These are phyloP conservation scores for Aureobasidium sp. DNA, from an alignment of 2,329 filamentous ascomycete genomes.

Conservation along the genomic window DNA sequence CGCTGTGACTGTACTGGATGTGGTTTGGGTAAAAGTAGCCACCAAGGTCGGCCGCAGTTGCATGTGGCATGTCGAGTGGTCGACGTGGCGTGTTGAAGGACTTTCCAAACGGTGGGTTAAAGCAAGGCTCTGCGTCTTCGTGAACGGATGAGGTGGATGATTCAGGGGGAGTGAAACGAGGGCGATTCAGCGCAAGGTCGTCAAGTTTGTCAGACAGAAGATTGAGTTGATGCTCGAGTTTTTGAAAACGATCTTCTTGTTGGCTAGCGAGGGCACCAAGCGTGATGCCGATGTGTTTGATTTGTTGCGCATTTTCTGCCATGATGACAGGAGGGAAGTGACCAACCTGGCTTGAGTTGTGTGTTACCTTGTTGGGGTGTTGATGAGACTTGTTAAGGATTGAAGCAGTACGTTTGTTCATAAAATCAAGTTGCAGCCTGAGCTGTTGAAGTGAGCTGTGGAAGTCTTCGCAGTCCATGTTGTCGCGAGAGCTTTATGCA, in stretches of 20 bases:
- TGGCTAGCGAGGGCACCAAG: not conserved
- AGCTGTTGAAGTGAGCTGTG: not conserved
- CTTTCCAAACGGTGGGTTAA: no score
- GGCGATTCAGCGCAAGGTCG: not conserved
- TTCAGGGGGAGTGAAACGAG: not conserved
- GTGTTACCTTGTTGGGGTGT: not conserved
- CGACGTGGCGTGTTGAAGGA: not conserved
- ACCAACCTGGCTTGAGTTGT: not conserved
- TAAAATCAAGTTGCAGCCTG: constrained; percentile 1
- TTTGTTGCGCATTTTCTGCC: not conserved
- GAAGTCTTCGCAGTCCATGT: not conserved
- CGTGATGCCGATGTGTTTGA: not conserved
- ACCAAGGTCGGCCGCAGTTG: not conserved
- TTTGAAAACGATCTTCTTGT: not conserved
- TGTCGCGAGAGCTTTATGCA: not conserved
- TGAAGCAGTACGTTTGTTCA: constrained; percentile 3
- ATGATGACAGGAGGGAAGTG: not conserved
- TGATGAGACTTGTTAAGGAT: not conserved
- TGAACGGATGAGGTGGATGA: not conserved
- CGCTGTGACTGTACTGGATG: not conserved
- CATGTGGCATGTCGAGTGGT: not conserved
- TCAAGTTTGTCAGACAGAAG: not conserved
- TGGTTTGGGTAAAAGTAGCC: not conserved
- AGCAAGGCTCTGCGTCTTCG: no score
- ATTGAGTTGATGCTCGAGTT: not conserved